Conservation (phyloP, 495 filamentous ascomycete genomes). For the Podospora tetraspora region DNA sequence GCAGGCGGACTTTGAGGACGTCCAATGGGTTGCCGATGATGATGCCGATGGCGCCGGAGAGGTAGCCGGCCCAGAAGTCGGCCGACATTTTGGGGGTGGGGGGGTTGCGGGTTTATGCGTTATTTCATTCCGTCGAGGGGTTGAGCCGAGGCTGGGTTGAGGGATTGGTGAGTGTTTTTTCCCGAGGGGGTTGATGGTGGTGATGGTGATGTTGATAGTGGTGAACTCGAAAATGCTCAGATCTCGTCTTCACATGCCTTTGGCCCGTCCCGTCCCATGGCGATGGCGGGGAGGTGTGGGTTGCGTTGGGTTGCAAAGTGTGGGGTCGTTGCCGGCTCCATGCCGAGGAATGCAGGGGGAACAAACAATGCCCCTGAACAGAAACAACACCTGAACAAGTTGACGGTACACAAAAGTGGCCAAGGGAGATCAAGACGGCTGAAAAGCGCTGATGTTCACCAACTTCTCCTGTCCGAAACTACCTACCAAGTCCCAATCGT, state of each 20-base stretch:
- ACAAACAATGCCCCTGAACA: background rate
- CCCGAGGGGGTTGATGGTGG: background rate
- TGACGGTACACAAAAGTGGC: background rate
- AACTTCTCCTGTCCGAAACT: background rate
- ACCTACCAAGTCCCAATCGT: background rate
- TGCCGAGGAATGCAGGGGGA: background rate
- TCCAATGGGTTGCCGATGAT: slow-evolving; percentile 85
- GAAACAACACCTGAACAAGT: background rate
- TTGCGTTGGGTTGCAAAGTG: background rate
- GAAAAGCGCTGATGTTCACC: background rate
- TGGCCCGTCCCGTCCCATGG: background rate
- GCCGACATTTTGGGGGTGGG: slow-evolving; percentile 54
- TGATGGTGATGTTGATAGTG: background rate
- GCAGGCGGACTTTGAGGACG: slow-evolving; percentile 75
- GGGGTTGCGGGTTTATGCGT: too few relatives aligned
- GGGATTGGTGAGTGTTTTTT: background rate
- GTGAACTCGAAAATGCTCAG: background rate
- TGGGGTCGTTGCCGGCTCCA: background rate
- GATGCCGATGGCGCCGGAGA: slow-evolving; percentile 76
- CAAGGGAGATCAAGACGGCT: background rate
- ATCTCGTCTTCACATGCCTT: background rate
- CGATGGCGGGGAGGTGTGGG: background rate
- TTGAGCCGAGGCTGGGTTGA: background rate
- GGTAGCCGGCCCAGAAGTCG: slow-evolving; percentile 83
- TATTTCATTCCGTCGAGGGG: background rate